Evolutionary conservation across 176 grass and related monocot genomes (phyloP).

Genomic region (Poa pratensis): DNA sequence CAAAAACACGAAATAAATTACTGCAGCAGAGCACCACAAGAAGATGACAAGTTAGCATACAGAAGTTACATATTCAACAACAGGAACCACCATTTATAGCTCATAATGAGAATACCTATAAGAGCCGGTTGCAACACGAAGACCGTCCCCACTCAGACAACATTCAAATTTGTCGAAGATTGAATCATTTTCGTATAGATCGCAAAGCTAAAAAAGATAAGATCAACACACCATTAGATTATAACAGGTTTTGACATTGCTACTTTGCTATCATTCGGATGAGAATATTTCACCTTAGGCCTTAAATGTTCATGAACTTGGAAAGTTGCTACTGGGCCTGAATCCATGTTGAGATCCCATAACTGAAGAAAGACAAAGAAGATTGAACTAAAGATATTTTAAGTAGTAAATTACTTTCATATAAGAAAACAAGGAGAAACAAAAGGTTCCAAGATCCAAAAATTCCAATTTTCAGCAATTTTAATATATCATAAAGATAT

Average conservation of each 20-base stretch:
- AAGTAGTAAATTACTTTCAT: slow-evolving; percentile 30
- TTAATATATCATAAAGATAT: background rate
- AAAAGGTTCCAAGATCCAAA: slow-evolving; percentile 22
- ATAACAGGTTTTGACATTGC: slow-evolving; percentile 31
- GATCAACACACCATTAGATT: slow-evolving; percentile 33
- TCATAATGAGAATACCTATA: slow-evolving; percentile 69
- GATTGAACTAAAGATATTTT: background rate
- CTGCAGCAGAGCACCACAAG: slow-evolving; percentile 55
- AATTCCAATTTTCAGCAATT: slow-evolving; percentile 13
- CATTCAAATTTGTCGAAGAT: slow-evolving; percentile 96
- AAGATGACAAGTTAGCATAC: slow-evolving; percentile 34
- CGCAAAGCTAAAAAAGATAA: slow-evolving; percentile 68
- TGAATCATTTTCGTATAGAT: slow-evolving; percentile 89
- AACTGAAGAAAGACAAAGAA: slow-evolving; percentile 53
- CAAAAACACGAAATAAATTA: slow-evolving; percentile 89
- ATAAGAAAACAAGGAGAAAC: background rate
- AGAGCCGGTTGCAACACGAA: slow-evolving; percentile 77
- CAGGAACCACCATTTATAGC: slow-evolving; percentile 17
- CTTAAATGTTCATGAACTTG: slow-evolving; percentile 93
- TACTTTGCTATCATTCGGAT: slow-evolving; percentile 39
- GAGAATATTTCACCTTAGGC: slow-evolving; percentile 68
- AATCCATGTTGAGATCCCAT: slow-evolving; percentile 98
- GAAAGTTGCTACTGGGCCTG: slow-evolving; percentile 79
- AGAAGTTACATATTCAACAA: slow-evolving; percentile 38
- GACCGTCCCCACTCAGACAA: slow-evolving; percentile 79